Base-by-base conservation (phyloP, 129 eudicot species). In the Apium graveolens region DNA sequence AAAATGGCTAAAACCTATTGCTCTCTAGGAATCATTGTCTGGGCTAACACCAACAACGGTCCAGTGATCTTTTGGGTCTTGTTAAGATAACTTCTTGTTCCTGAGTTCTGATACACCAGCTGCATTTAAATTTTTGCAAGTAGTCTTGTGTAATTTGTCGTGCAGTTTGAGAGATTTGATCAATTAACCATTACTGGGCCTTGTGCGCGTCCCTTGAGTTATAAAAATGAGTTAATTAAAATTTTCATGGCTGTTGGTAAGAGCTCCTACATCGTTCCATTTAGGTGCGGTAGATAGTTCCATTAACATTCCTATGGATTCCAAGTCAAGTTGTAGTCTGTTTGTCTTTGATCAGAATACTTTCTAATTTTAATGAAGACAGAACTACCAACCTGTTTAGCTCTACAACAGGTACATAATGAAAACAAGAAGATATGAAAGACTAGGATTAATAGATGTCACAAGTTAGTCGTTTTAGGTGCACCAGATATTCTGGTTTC, bases 261-360 rank as follows among this genome's bases (percentile, higher is more conserved):
- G 88, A 85, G 87, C 96, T 51, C 97, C 99, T 7, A 86, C 90
- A 12, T 75, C 90, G 44, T 88, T 95, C 81, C 95, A 90, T 18
- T 81, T 95, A 74, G 97, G 94, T 12, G 93, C 97, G 60, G 80
- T 88, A 81, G 97, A 91, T 83, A 35, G 37, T 35, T 35, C 37
- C 37, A 35, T 35, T 1, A 1, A 35, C 1, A 90, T 88, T 38
- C 96, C 94, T 16, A 96, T 95, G 97, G 96, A 41, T 76, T 95
- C 79, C 96, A 90, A 83, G 97, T 90, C 2, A 88, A 91, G 88
- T 41, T 66, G 41, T 70, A 70, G 10, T 41, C 74, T 70, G 18
- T 7, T 70, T 70, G 39, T 21, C 11, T 13, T 68, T 34, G 73
- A 38, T 70, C 24, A 20, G n/a, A 31, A 51, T 1, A 1, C 37